A percentile compares a stretch with the other conserved stretches of the same genome.
Evolutionary conservation across 495 filamentous ascomycete species (phyloP).

Genomic region (Penicillium psychrofluorescens): DNA sequence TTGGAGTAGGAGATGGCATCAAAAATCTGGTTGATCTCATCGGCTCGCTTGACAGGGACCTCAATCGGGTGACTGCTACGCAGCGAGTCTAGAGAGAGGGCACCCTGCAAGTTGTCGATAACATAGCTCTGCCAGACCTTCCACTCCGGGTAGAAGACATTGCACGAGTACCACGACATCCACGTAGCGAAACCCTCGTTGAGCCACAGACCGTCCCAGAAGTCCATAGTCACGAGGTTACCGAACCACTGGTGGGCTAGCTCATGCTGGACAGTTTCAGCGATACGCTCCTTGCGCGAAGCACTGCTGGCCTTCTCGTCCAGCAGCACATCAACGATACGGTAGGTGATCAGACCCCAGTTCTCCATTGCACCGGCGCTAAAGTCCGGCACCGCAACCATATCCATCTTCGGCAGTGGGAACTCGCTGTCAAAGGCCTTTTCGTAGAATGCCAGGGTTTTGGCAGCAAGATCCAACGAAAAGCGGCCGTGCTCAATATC

Average conservation of each 20-base stretch:
- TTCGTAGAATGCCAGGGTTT: conserved; percentile 46
- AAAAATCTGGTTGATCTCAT: conserved; percentile 98
- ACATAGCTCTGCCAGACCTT: conserved; percentile 98
- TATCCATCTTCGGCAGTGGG: conserved; percentile 85
- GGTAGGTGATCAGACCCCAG: conserved; percentile 95
- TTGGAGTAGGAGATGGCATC: conserved; percentile 98
- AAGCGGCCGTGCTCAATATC: conserved; percentile 61
- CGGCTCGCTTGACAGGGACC: conserved; percentile 88
- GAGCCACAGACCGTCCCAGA: conserved; percentile 98
- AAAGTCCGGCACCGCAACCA: conserved; percentile 96
- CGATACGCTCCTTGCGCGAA: conserved; percentile 87
- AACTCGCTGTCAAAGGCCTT: conserved; percentile 48
- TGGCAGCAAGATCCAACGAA: conserved; percentile 56
- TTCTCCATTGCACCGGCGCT: conserved; percentile 97
- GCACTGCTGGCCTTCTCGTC: conserved; percentile 89
- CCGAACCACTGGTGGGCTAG: conserved; percentile 99
- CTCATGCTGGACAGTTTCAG: conserved; percentile 94
- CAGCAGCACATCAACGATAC: conserved; percentile 82
- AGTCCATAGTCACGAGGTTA: conserved; percentile 98
- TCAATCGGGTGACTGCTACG: conserved; percentile 96
- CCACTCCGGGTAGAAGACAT: conserved; percentile 90
- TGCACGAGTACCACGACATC: conserved; percentile 58
- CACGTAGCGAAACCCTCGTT: conserved; percentile 98
- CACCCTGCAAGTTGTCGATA: conserved; percentile 81
- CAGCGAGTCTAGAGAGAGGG: conserved; percentile 80